A percentile compares a stretch with the other conserved stretches of the same genome.
Conservation (phyloP, 2,329 filamentous ascomycete species). For the Fusarium sp. region DNA sequence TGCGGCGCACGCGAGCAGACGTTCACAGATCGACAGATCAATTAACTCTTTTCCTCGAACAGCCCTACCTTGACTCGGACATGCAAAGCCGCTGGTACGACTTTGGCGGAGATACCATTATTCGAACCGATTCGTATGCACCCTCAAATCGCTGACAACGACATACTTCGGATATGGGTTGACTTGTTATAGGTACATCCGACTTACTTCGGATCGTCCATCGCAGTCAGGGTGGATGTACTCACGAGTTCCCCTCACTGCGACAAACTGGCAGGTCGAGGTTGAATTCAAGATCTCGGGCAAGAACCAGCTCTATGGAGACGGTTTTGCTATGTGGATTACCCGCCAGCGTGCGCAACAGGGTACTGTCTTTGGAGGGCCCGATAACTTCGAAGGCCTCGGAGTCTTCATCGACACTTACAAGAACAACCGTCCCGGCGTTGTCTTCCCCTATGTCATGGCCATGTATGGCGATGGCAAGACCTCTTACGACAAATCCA, state of each 20-base stretch:
- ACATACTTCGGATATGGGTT: slow-evolving; percentile 28
- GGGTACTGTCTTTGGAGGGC: slow-evolving; percentile 87
- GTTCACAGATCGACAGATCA: slow-evolving; percentile 17
- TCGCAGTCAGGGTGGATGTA: slow-evolving; percentile 95
- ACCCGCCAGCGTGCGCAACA: slow-evolving; percentile 87
- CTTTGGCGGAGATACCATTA: slow-evolving; percentile 94
- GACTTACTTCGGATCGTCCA: slow-evolving; percentile 87
- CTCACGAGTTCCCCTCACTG: slow-evolving; percentile 91
- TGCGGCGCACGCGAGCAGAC: slow-evolving; percentile 36
- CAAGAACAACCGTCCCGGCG: slow-evolving; percentile 97
- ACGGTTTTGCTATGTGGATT: slow-evolving; percentile 98
- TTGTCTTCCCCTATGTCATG: slow-evolving; percentile 98
- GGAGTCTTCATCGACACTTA: slow-evolving; percentile 98
- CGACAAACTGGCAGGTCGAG: slow-evolving; percentile 98
- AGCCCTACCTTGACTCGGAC: slow-evolving; percentile 98
- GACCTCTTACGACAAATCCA: slow-evolving; percentile 89
- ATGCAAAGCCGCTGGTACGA: slow-evolving; percentile 99
- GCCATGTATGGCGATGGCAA: slow-evolving; percentile 95
- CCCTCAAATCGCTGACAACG: slow-evolving; percentile 14
- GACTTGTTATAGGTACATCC: slow-evolving; percentile 76
- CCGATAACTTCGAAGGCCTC: slow-evolving; percentile 91
- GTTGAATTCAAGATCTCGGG: slow-evolving; percentile 96
- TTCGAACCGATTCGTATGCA: slow-evolving; percentile 75
- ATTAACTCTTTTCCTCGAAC: slow-evolving; percentile 40
- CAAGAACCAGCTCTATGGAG: slow-evolving; percentile 88